Evolutionary conservation across 345 rosid genomes (phyloP), one percentile per base, ranked within the genome.

Genomic region (Gossypium turneri): DNA sequence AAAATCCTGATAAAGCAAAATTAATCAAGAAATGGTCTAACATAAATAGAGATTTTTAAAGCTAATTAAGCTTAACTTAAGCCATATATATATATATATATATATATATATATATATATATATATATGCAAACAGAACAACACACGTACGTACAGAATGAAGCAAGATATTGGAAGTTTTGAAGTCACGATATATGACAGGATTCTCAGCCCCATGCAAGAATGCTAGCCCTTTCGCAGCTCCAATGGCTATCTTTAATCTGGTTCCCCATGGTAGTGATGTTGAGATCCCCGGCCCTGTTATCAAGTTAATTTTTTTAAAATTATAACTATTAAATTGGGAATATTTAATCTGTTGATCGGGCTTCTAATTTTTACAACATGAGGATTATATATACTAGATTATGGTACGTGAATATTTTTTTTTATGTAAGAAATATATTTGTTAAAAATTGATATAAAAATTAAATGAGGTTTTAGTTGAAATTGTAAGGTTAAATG

Each of bases 181-280:
- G 90, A 94, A 92, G 82, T 92, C 97, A 0, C 98, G 89, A 74
- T 94, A 94, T 9, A 92, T 94, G 61, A 94, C 94, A 2, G 98
- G 97, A 43, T 87, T 88, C 81, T 90, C 94, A 61, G 95, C 90
- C 13, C 82, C 90, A 62, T 94, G 98, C 79, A 94, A 82, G 89
- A 91, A 94, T 57, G 97, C 89, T 48, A 94, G 83, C 10, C 98
- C 98, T 76, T 90, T 94, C 2, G 97, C 97, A 70, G 97, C 98
- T 68, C 97, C 97, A 0, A 80, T 76, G 10, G 98, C 98, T 5
- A 92, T 88, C 79, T 92, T 94, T 70, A 92, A 17, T 77, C 98
- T 88, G 12, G 98, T 90, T 24, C 87, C 87, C 98, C 98, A 92
- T 20, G 97, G 92, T 78, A 94, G 65, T 4, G 93, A 80, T 57